A percentile compares a stretch with the other conserved stretches of the same genome.
Conservation (phyloP, 106 monocot genomes). For the Allium sativum region DNA sequence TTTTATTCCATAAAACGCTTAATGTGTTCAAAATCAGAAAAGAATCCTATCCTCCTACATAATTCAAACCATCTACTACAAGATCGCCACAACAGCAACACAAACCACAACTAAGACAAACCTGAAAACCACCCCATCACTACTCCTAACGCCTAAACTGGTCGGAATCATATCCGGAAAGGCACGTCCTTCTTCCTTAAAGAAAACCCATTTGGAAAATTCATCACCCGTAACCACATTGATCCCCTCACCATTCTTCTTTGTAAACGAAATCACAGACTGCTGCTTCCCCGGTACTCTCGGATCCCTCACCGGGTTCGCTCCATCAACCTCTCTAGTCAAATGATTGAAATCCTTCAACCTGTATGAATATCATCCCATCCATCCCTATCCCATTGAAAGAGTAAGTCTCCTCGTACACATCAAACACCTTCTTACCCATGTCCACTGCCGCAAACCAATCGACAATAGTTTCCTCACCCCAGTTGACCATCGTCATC, state of each 20-base stretch:
- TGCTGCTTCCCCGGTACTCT: conserved; percentile 73
- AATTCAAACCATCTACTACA: no score
- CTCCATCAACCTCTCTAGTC: conserved; percentile 30
- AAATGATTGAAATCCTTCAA: conserved; percentile 48
- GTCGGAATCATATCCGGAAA: conserved; percentile 39
- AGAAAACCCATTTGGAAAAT: conserved; percentile 46
- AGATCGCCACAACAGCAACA: not conserved
- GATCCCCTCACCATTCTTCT: conserved; percentile 48
- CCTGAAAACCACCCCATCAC: conserved; percentile 1
- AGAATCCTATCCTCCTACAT: no score
- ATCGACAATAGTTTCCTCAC: no score
- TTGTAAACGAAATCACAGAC: conserved; percentile 62
- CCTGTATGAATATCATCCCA: conserved; percentile 62
- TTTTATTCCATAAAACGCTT: no score
- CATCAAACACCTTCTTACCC: conserved; percentile 45
- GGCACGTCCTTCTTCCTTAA: conserved; percentile 70
- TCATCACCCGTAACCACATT: conserved; percentile 53
- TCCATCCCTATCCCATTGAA: conserved; percentile 50
- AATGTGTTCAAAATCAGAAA: no score
- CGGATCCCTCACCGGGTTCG: conserved; percentile 22
- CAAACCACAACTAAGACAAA: conserved; percentile 8
- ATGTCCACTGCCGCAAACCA: conserved; percentile 58
- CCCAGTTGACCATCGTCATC: no score
- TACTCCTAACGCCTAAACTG: no score
- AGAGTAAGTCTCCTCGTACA: conserved; percentile 46